Percentiles rank a stretch among this genome's conserved stretches.
Conservation (phyloP, 148 eudicot genomes). For the Beta vulgaris region DNA sequence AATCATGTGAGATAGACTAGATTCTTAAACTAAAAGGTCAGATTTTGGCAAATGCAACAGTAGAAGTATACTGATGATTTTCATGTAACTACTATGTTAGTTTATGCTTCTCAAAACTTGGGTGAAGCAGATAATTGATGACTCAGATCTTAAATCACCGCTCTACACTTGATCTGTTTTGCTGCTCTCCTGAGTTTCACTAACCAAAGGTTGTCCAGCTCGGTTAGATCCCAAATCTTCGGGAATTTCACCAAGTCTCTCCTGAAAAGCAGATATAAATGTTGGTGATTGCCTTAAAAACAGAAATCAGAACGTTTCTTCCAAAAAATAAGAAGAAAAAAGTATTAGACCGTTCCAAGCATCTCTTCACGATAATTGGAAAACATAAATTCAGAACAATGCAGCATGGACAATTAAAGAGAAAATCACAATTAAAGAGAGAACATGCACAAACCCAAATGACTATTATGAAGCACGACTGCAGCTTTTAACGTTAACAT, state of each 20-base stretch:
- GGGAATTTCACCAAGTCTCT: slow-evolving; percentile 67
- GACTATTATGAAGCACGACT: not conserved
- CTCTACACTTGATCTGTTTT: slow-evolving; percentile 38
- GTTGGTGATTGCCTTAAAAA: not conserved
- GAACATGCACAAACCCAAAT: not conserved
- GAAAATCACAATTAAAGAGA: too few relatives aligned
- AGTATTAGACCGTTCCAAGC: not conserved
- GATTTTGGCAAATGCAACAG: slow-evolving; percentile 23
- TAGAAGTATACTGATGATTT: slow-evolving; percentile 22
- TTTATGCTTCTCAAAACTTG: slow-evolving; percentile 35
- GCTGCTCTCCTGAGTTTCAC: slow-evolving; percentile 35
- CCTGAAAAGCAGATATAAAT: slow-evolving; percentile 45
- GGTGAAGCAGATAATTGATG: slow-evolving; percentile 20
- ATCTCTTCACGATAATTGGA: not conserved
- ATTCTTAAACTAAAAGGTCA: slow-evolving; percentile 35
- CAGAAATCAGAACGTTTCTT: too few relatives aligned
- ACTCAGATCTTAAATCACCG: slow-evolving; percentile 33
- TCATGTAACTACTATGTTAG: slow-evolving; percentile 46
- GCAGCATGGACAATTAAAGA: not conserved
- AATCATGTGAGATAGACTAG: slow-evolving; percentile 10
- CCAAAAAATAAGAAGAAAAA: not conserved
- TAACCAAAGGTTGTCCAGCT: slow-evolving; percentile 35
- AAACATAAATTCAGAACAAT: too few relatives aligned
- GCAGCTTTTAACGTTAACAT: not conserved
- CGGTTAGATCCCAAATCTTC: slow-evolving; percentile 43